phyloP scores from a whole-genome alignment of 148 eudicot species.

The Oxyria digyna region DNA sequence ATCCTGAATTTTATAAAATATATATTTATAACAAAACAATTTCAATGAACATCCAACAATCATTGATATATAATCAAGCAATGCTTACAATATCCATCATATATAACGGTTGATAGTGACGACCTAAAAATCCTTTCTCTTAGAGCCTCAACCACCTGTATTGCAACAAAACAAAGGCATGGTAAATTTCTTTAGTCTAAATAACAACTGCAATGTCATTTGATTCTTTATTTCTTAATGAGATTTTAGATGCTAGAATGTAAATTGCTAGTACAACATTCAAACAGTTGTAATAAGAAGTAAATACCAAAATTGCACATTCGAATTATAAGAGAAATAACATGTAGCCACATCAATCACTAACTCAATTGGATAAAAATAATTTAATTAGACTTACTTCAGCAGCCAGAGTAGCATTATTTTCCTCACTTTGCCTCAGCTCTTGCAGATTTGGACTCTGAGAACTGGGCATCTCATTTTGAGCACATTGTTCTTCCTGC shows the following conservation, averaged over 20 bases:
- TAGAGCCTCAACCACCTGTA: too few species aligned
- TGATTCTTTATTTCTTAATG: neutral
- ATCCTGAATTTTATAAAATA: too few species aligned
- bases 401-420: constrained; percentile 76
- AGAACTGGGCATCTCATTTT: constrained; percentile 26
- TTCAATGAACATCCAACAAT: too few species aligned
- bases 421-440: constrained; percentile 26
- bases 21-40: too few species aligned
- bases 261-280: neutral
- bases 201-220: too few species aligned
- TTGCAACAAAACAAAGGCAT: too few species aligned
- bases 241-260: neutral
- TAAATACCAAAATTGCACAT: neutral
- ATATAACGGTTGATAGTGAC: too few species aligned
- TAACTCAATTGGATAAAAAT: neutral
- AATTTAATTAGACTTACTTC: constrained; percentile 39
- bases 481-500: constrained; percentile 26
- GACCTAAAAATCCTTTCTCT: too few species aligned
- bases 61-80: too few species aligned
- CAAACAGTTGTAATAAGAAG: neutral
- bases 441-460: constrained; percentile 37
- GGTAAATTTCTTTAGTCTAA: too few species aligned
- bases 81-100: too few species aligned
- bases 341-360: constrained; percentile 1
- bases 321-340: neutral